Base-by-base conservation (phyloP, 768 basidiomycete genomes). In the Mycena alexandri region DNA sequence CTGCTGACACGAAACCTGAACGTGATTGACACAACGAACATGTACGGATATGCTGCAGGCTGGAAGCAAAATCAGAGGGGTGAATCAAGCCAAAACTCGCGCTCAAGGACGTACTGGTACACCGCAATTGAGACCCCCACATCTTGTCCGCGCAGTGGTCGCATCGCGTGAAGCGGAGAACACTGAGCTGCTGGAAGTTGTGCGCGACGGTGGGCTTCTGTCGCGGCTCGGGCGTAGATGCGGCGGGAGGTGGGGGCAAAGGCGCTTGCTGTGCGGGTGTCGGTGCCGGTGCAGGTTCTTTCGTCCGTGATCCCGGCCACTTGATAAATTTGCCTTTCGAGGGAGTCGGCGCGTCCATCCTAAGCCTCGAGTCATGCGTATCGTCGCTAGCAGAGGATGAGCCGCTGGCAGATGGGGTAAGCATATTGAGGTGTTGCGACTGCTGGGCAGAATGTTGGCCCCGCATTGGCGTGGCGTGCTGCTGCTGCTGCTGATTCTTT, bases 101-200 rank as follows among this genome's bases (percentile, higher is more conserved):
- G 48, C 46, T 33, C 48, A 36, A 29, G 21, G 12, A 84, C 94
- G 76, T 75, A 95, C 97, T 85, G 71, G 90, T 87, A 76, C 98
- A 99, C 36, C 94, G 91, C 59, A 94, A 84, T 75, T 96, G 95
- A n/a, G 96, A 89, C 9, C 97, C 97, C 96, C 96, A 99, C 90
- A 99, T 90, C 83, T 99, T 99, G 76, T 99, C 98, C 38, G 90
- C 91, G 75, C 98, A 99, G 61, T 96, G 92, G 73, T 99, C 98
- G 75, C 98, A 99, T 46, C 94, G 87, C 33, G 94, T 91, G 64
- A 98, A 93, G 42, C 96, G 88, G 63, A 99, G 82, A 33, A 96
- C 88, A 73, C 90, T 97, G 69, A 94, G 82, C 70, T 93, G 95
- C 75, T 95, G 93, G 85, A 99, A 99, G 68, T 85, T 86, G 77